Base-by-base conservation (phyloP, 2,329 filamentous ascomycete genomes). In the Talaromyces sp. region DNA sequence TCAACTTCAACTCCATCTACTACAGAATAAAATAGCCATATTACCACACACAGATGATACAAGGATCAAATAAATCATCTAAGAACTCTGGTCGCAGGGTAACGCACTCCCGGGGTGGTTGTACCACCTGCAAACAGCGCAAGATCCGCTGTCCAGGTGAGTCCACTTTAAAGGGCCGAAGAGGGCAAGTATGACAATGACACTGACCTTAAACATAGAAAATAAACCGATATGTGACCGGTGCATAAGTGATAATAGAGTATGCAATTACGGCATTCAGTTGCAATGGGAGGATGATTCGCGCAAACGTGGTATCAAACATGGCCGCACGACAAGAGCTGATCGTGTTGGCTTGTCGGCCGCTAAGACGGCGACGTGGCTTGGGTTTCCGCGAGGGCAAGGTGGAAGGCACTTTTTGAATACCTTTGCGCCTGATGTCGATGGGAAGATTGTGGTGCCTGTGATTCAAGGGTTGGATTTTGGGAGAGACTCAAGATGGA, bases 231-330 rank as follows among this genome's bases (percentile, higher is more conserved):
- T 59, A 58, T 66, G 64, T 45, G 45, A 38, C 25, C 64, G 64
- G 25, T 68, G 66, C 58, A 38, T 47, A 22, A 58, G 61, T 19
- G 66, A 68, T 36, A 66, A 66, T 22, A 60, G 58, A 29, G 19
- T 36, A 13, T 68, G 66, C 34, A 64, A 19, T 36, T 68, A 68
- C 43, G 66, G 40, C 5, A 38, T 66, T 17, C 64, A 64, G 19
- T 29, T 68, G 15, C 66, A 59, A 47, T 68, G 66, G 66, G 66
- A 68, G 45, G 66, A 68, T 27, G 66, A 68, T 15, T 63, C 64
- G 19, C 66, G 66, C 36, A 63, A 66, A 29, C 64, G 66, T 25
- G 66, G 66, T 15, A 63, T 68, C 34, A 68, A 66, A 36, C 66
- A 68, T 64, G 66, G 66, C 11, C 65, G 65, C 47, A 67, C 64